Conservation (phyloP, 345 rosid species). For the Populus ilicifolia region DNA sequence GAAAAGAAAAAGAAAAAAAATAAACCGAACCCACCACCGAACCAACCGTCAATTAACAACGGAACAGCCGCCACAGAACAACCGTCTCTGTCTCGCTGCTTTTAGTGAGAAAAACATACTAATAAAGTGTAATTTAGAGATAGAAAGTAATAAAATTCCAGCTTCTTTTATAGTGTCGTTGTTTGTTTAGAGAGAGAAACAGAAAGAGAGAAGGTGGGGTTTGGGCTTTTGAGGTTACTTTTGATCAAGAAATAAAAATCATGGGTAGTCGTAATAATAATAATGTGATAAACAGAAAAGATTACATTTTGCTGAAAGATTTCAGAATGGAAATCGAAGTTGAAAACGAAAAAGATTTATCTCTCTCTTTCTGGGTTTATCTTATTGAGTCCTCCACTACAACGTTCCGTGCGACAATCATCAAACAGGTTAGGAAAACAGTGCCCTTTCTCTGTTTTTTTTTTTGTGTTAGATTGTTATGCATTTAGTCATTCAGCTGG, state of each 20-base stretch:
- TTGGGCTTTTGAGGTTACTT: slow-evolving; percentile 17
- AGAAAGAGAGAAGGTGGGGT: not conserved
- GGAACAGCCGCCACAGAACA: slow-evolving; percentile 42
- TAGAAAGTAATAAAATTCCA: slow-evolving; percentile 4
- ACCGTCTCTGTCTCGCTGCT: not conserved
- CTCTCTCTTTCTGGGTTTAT: slow-evolving; percentile 66
- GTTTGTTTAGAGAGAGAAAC: slow-evolving; percentile 6
- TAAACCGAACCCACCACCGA: slow-evolving; percentile 35
- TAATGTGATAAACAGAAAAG: slow-evolving; percentile 29
- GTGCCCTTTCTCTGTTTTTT: not conserved
- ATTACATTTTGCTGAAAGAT: slow-evolving; percentile 39
- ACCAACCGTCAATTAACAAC: slow-evolving; percentile 44
- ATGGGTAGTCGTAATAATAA: slow-evolving; percentile 28
- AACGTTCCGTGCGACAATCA: slow-evolving; percentile 46
- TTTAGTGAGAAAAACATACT: no score
- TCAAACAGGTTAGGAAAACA: slow-evolving; percentile 45
- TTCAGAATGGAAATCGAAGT: slow-evolving; percentile 30
- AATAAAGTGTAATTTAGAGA: not conserved
- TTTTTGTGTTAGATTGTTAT: no score
- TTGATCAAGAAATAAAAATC: slow-evolving; percentile 13
- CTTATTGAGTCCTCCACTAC: slow-evolving; percentile 40
- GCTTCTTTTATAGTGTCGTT: slow-evolving; percentile 17
- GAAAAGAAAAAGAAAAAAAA: not conserved
- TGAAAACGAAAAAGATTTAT: slow-evolving; percentile 36
- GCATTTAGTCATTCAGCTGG: no score